Conservation (phyloP, 2,329 filamentous ascomycete species). For the Huntiella omanensis region DNA sequence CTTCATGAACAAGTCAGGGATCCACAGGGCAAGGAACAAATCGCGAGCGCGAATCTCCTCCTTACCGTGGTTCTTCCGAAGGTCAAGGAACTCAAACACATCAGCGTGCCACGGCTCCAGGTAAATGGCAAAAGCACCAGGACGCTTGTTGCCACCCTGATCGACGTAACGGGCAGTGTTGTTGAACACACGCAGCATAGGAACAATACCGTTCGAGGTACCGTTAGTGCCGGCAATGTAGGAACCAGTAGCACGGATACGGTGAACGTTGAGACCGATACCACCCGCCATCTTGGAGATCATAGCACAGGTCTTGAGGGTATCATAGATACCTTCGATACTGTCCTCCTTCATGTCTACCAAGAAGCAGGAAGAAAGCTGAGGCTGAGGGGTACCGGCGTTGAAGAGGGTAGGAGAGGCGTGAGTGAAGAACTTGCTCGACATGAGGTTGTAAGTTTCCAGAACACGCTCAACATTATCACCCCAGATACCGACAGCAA, state of each 20-base stretch:
- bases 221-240: slow-evolving; percentile 98
- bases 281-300: slow-evolving; percentile 99
- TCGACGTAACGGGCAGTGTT: slow-evolving; percentile 98
- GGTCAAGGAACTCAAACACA: slow-evolving; percentile 90
- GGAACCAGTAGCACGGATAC: slow-evolving; percentile 89
- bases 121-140: slow-evolving; percentile 96
- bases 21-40: slow-evolving; percentile 95
- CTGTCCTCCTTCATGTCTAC: slow-evolving; percentile 99
- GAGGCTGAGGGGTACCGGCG: slow-evolving; percentile 81
- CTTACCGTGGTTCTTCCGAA: slow-evolving; percentile 98
- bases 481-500: slow-evolving; percentile 89
- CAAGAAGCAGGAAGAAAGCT: slow-evolving; percentile 95
- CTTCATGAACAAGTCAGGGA: slow-evolving; percentile 99
- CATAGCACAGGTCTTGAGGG: slow-evolving; percentile 97
- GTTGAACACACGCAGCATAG: slow-evolving; percentile 98
- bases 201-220: slow-evolving; percentile 90
- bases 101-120: slow-evolving; percentile 98
- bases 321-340: slow-evolving; percentile 98
- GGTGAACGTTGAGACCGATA: slow-evolving; percentile 90
- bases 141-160: slow-evolving; percentile 97
- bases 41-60: slow-evolving; percentile 94
- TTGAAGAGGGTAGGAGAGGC: slow-evolving; percentile 97
- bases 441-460: slow-evolving; percentile 98
- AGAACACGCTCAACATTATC: slow-evolving; percentile 86
- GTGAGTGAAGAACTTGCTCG: slow-evolving; percentile 94